phyloP scores from a whole-genome alignment of 768 basidiomycete species.

The Russula virescens region DNA sequence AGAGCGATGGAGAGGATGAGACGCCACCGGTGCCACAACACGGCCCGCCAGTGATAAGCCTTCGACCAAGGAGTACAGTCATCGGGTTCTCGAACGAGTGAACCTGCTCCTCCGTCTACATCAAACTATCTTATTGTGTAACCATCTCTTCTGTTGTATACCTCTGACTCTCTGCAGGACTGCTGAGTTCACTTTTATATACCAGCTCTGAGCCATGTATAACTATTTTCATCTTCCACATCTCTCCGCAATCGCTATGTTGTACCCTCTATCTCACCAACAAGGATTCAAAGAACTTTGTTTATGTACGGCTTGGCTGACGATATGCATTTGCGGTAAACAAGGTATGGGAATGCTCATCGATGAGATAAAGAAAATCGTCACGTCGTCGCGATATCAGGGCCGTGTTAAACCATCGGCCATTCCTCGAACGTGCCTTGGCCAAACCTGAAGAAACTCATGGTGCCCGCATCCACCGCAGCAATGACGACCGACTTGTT shows the following conservation, averaged over 20 bases:
- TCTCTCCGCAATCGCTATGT: conserved; percentile 5
- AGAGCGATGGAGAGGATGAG: conserved; percentile 25
- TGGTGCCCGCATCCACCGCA: conserved; percentile 80
- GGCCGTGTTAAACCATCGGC: conserved; percentile 49
- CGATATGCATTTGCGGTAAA: background rate
- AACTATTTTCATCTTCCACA: conserved; percentile 1
- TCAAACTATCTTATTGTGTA: background rate
- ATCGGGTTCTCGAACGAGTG: conserved; percentile 22
- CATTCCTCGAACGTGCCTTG: conserved; percentile 81
- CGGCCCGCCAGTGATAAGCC: conserved; percentile 17
- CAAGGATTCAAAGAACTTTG: background rate
- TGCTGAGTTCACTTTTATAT: background rate
- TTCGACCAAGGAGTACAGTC: conserved; percentile 22
- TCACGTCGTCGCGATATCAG: background rate
- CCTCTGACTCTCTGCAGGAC: background rate
- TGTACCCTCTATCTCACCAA: conserved; percentile 1
- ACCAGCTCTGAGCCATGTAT: background rate
- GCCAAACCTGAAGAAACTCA: conserved; percentile 84
- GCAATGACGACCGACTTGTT: conserved; percentile 82
- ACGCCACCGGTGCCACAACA: conserved; percentile 2
- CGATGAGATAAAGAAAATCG: background rate
- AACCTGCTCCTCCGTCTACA: background rate
- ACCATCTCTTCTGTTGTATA: background rate
- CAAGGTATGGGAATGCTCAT: background rate
- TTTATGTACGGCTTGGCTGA: background rate